Percentiles rank a stretch among this genome's conserved stretches.
Evolutionary conservation across 192 early-diverging fungal species (phyloP).

Genomic region (Phycomyces nitens): DNA sequence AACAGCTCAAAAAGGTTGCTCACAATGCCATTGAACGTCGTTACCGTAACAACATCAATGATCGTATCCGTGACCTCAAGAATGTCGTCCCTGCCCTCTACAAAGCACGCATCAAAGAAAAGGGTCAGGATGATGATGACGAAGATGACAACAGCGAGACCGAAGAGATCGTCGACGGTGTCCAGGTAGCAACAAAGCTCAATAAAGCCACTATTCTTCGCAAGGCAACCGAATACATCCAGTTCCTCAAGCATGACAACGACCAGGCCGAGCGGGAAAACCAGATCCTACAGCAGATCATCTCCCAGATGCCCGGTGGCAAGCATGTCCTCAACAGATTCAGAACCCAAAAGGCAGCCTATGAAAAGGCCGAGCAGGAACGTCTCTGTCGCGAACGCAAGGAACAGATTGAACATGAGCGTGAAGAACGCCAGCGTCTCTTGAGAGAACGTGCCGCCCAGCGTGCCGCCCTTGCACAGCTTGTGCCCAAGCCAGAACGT

Average conservation of each 20-base stretch:
- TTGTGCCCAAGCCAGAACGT: constrained; percentile 11
- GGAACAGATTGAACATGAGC: not conserved
- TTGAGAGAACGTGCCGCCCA: constrained; percentile 18
- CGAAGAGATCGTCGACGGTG: constrained; percentile 68
- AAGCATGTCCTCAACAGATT: constrained; percentile 30
- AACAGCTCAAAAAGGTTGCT: constrained; percentile 82
- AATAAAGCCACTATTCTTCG: constrained; percentile 93
- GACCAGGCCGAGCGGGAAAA: constrained; percentile 45
- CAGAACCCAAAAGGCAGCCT: constrained; percentile 10
- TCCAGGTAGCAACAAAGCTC: constrained; percentile 77
- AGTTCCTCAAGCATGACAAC: constrained; percentile 45
- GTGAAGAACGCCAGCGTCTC: constrained; percentile 2
- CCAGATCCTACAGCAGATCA: constrained; percentile 39
- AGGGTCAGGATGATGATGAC: constrained; percentile 35
- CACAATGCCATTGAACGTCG: constrained; percentile 95
- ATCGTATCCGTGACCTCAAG: constrained; percentile 86
- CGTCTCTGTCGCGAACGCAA: constrained; percentile 7
- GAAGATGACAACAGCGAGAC: constrained; percentile 35
- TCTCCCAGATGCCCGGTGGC: constrained; percentile 48
- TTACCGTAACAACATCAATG: constrained; percentile 97
- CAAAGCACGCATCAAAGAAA: constrained; percentile 28
- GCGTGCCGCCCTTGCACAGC: constrained; percentile 16
- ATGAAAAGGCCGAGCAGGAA: constrained; percentile 11
- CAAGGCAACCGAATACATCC: constrained; percentile 92
- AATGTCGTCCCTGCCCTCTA: constrained; percentile 81